Base-by-base conservation (phyloP, 2,329 filamentous ascomycete species). In the Aureobasidium musti region DNA sequence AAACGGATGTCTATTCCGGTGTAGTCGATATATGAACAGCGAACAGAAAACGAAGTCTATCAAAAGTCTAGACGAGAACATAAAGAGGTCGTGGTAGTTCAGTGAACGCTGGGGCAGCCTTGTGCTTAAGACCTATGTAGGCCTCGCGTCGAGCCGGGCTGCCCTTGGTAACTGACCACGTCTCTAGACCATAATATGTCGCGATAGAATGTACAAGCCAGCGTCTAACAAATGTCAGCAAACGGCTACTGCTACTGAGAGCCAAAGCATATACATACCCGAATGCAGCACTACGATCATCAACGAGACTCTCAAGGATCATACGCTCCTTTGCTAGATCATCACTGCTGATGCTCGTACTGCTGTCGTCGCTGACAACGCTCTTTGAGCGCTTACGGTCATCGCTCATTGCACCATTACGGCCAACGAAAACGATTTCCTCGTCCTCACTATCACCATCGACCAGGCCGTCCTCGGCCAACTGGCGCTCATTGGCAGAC, bases 131-230 rank as follows among this genome's bases (percentile, higher is more conserved):
- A 3, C 90, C 91, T 26, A 97, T 88, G 73, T 96, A 97, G 8
- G 95, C 92, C 69, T 95, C 89, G 61, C 91, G 86, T 63, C 89
- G 85, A 17, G 87, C 85, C 2, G 91, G 89, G 70, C 87, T 83
- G 37, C 87, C 88, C 1, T 89, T 84, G 0, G 89, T 90, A 68
- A 94, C 86, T 5, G 91, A 93, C 81, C 88, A 92, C 23, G 93
- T 97, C 68, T 88, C 86, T 66, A 97, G 84, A 52, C 92, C 93
- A 75, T 98, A 98, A 77, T 98, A 98, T 47, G 89, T 87, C 11
- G 91, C 94, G 69, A 98, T 93, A 67, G 91, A 90, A 78, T 98
- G 93, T 1, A 96, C 91, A 64, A 98, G 86, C 91, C 93, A 98
- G 70, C 94, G 90, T 71, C 91, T 94, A 68, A 35, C 60, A 3